Evolutionary conservation across 352 stramenopile genomes (phyloP), one percentile per base, ranked within the genome.

Genomic region (Globisporangium spinosum): DNA sequence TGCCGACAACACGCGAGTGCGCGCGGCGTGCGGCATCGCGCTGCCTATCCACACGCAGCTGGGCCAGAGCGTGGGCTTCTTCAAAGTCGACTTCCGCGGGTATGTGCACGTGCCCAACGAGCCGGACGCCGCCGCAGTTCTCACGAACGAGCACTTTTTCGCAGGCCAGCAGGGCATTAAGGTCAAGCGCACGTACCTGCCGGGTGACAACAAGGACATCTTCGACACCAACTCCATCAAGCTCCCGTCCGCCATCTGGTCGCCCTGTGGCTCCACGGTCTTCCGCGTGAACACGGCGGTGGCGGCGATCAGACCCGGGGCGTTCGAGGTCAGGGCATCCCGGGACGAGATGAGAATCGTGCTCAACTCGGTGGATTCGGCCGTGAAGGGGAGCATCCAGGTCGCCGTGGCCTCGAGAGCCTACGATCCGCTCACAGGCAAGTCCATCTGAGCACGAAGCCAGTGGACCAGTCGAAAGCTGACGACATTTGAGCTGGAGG

Each of bases 131-230:
- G 68, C 55, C 2, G 75, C 70, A 1, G 35, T 32, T 20, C 56
- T 81, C 40, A 62, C 62, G 45, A 79, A 64, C 62, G 75, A 81
- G 61, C 76, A 74, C 57, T 81, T 79, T 23, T 81, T 81, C n/a
- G 64, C 72, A 0, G 75, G 75, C 0, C 72, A 78, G 49, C 38
- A 27, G 9, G 67, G 72, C 0, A 60, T 70, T 17, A 65, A 40
- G 2, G 23, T 70, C 15, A 68, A 55, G 6, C 68, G 60, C 43
- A 40, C 3, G 20, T 79, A 65, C 47, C 43, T 61, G 10, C 53
- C 25, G 5, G 75, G 75, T 9, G 25, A 32, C 9, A 58, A 74
- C 35, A 43, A 68, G 23, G 64, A 72, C 6, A 77, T 81, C 66
- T 75, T 70, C 47, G 68, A 72, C 17, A 70, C 70, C 13, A 75